phyloP scores from a whole-genome alignment of 1,284 basidiomycete species.

The Ceratobasidium sp. region DNA sequence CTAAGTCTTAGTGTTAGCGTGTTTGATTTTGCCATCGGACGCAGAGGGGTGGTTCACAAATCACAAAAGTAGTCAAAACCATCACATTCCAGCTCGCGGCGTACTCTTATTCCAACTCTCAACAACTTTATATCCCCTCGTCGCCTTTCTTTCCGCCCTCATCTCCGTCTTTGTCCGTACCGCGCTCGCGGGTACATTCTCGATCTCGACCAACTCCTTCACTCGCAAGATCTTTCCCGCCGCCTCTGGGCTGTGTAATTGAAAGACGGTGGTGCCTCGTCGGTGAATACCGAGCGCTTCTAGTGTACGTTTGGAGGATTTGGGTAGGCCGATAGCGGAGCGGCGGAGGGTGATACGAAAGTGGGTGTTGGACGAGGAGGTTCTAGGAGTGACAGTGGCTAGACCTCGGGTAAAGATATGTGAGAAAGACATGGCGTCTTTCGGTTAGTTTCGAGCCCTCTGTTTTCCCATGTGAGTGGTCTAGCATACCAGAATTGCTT shows the following conservation, averaged over 20 bases:
- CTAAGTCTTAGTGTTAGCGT: too few relatives aligned
- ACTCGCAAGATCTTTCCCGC: slow-evolving; percentile 86
- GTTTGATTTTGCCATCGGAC: not conserved
- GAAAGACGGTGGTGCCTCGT: slow-evolving; percentile 85
- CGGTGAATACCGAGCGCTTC: slow-evolving; percentile 81
- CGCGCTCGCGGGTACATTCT: slow-evolving; percentile 75
- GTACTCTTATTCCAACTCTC: slow-evolving; percentile 48
- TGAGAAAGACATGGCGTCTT: slow-evolving; percentile 6
- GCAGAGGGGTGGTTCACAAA: not conserved
- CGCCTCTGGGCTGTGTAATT: slow-evolving; percentile 74
- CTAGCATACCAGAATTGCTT: not conserved
- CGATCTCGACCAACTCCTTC: slow-evolving; percentile 89
- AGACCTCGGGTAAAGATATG: slow-evolving; percentile 5
- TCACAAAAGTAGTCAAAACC: not conserved
- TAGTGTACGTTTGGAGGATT: slow-evolving; percentile 77
- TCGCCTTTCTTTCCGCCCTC: slow-evolving; percentile 70
- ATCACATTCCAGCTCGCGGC: not conserved
- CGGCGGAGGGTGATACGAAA: slow-evolving; percentile 87
- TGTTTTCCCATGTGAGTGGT: too few relatives aligned
- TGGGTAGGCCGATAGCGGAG: slow-evolving; percentile 83
- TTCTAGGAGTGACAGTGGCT: not conserved
- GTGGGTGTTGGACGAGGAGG: slow-evolving; percentile 63
- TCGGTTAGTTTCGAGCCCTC: too few relatives aligned
- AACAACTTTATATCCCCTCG: slow-evolving; percentile 73
- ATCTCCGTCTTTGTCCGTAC: slow-evolving; percentile 76